phyloP scores from a whole-genome alignment of 2,329 filamentous ascomycete genomes.

The Truncatella angustata region DNA sequence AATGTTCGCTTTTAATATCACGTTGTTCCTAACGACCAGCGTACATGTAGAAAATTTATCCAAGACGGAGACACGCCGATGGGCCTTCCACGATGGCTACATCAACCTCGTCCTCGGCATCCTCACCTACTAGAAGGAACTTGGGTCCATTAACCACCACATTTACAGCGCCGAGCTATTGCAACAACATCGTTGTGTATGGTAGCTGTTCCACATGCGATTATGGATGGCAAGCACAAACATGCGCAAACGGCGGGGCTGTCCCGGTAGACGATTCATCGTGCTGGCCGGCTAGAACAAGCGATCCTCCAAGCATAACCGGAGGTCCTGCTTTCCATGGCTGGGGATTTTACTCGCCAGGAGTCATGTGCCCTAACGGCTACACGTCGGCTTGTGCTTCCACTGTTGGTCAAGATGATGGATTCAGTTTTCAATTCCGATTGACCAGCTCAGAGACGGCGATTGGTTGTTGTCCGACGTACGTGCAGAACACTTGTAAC shows the following conservation, averaged over 20 bases:
- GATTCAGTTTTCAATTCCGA: constrained; percentile 7
- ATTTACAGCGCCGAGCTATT: background rate
- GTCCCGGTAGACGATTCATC: background rate
- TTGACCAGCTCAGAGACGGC: constrained; percentile 5
- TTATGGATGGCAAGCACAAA: background rate
- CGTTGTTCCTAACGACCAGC: no score
- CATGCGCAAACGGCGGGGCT: background rate
- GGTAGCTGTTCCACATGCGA: background rate
- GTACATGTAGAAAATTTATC: background rate
- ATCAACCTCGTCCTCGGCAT: background rate
- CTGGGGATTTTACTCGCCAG: constrained; percentile 13
- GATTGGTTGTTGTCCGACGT: constrained; percentile 6
- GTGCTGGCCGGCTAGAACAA: background rate
- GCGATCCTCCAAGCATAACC: background rate
- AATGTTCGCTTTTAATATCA: background rate
- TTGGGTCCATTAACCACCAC: background rate
- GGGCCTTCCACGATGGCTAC: background rate
- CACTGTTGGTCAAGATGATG: background rate
- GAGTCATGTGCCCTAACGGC: constrained; percentile 7
- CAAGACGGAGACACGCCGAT: background rate
- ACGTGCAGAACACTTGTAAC: background rate
- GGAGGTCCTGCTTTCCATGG: background rate
- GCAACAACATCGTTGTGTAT: background rate
- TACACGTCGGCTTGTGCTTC: constrained; percentile 1
- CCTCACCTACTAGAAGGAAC: background rate